These are phyloP conservation scores for Schrenkiella parvula DNA, from an alignment of 345 rosid genomes.

Conservation along the genomic window DNA sequence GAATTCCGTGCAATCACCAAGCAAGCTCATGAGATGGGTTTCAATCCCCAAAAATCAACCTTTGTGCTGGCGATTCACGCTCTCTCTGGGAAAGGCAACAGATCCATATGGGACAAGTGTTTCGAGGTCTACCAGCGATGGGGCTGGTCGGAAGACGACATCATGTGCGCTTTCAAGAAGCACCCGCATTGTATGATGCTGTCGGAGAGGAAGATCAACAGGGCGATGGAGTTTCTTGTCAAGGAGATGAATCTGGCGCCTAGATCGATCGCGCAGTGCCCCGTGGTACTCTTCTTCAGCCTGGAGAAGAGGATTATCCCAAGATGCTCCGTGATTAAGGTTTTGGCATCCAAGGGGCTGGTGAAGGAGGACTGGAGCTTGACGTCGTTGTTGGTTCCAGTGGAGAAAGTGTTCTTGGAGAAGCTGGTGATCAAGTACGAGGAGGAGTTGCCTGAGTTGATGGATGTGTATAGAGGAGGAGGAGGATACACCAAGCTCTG, in stretches of 20 bases:
- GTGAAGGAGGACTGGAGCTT: slow-evolving; percentile 44
- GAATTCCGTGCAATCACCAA: slow-evolving; percentile 30
- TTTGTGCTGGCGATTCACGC: slow-evolving; percentile 50
- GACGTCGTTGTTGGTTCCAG: slow-evolving; percentile 34
- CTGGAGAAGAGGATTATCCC: slow-evolving; percentile 56
- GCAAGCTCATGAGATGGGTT: slow-evolving; percentile 47
- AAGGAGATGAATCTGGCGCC: slow-evolving; percentile 43
- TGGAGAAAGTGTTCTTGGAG: slow-evolving; percentile 39
- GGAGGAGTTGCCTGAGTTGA: slow-evolving; percentile 42
- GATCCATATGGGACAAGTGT: slow-evolving; percentile 40
- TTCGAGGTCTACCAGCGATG: slow-evolving; percentile 46
- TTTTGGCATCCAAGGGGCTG: slow-evolving; percentile 42
- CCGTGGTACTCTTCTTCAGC: slow-evolving; percentile 40
- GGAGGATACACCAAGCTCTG: background rate
- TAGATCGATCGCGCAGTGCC: slow-evolving; percentile 32
- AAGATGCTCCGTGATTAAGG: slow-evolving; percentile 38
- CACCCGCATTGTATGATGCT: slow-evolving; percentile 50
- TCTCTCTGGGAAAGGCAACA: slow-evolving; percentile 39
- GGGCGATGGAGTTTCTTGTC: slow-evolving; percentile 47
- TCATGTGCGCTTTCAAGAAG: slow-evolving; percentile 41
- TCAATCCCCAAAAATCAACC: slow-evolving; percentile 39
- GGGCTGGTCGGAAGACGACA: slow-evolving; percentile 57
- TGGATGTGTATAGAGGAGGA: slow-evolving; percentile 15
- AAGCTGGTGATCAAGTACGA: slow-evolving; percentile 40
- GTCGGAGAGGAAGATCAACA: slow-evolving; percentile 43